Evolutionary conservation across 2,329 filamentous ascomycete species (phyloP), one percentile per base, ranked within the genome.

Genomic region (Blastomyces silverae): DNA sequence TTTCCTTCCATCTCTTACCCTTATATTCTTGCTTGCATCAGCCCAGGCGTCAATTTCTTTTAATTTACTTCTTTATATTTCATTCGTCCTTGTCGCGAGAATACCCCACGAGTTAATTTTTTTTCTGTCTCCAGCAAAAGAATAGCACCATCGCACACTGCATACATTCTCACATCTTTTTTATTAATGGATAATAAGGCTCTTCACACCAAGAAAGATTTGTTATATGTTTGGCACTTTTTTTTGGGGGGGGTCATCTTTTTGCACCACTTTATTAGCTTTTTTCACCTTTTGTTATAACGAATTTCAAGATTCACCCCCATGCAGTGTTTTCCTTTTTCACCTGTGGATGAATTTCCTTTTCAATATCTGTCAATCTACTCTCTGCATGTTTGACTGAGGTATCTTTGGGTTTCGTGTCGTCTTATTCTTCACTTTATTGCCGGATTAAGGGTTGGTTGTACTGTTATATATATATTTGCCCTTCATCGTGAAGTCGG

Each of bases 21-120:
- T 22, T 20, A 34, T 34, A 60, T 46, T 22, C n/a, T 48, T 53
- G 48, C 39, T 60, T 48, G 58, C 58, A 60, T 60, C 28, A 60
- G 44, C 58, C 22, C 58, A 60, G 58, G 58, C 58, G 58, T 46
- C 42, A 31, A 15, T 13, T 22, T 59, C 7, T 25, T 39, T 59
- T 59, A 6, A 34, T 44, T 44, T 44, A 44, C 42, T 5, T 37
- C 42, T 44, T 17, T 44, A 44, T 20, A 20, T 20, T 44, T 20
- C 17, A 34, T 10, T 34, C 44, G 44, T 60, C 42, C 1, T 60
- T 46, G 25, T 7, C 44, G 58, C 25, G 28, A 56, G 17, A 56
- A 56, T 25, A 56, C 28, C 50, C 15, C 34, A 37, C 34, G 8
- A 37, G 42, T 44, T 44, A 3, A 2, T 15, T 44, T 20, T 34